phyloP scores from a whole-genome alignment of 108 stramenopile species.

The Skeletonema marinoi region DNA sequence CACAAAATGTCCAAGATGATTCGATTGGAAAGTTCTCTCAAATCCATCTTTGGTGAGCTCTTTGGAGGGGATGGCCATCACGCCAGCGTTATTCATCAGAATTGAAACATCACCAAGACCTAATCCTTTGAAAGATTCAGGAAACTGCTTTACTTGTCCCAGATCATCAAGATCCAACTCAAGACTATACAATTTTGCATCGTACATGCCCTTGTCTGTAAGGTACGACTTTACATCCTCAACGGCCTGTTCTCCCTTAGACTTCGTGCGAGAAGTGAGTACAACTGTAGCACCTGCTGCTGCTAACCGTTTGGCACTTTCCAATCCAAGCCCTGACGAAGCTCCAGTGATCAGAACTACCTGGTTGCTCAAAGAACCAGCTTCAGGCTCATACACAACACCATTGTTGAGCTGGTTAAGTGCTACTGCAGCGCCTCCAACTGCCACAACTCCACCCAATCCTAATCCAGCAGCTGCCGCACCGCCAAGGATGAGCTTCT shows the following conservation, averaged over 20 bases:
- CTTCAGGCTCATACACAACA: conserved; percentile 17
- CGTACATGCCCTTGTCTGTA: conserved; percentile 12
- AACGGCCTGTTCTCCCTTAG: conserved; percentile 64
- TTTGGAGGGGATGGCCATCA: conserved; percentile 82
- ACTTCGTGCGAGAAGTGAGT: conserved; percentile 55
- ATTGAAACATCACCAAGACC: conserved; percentile 57
- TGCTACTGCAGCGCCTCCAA: neutral
- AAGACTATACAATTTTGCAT: conserved; percentile 52
- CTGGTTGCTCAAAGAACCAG: conserved; percentile 52
- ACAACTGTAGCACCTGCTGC: conserved; percentile 82
- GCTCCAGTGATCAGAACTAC: conserved; percentile 82
- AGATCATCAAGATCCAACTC: conserved; percentile 69
- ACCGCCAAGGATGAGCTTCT: conserved; percentile 7
- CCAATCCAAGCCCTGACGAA: conserved; percentile 79
- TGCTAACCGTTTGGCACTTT: conserved; percentile 78
- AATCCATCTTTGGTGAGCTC: conserved; percentile 80
- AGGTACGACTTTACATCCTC: conserved; percentile 56
- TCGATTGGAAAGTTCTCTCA: conserved; percentile 81
- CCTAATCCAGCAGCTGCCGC: neutral
- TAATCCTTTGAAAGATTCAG: conserved; percentile 41
- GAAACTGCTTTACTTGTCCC: conserved; percentile 63
- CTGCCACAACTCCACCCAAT: neutral
- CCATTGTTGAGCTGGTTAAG: conserved; percentile 19
- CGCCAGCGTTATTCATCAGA: conserved; percentile 89
- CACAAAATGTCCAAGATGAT: conserved; percentile 89